Evolutionary conservation across 2,329 filamentous ascomycete genomes (phyloP).

Genomic region (Colletotrichum lentis): DNA sequence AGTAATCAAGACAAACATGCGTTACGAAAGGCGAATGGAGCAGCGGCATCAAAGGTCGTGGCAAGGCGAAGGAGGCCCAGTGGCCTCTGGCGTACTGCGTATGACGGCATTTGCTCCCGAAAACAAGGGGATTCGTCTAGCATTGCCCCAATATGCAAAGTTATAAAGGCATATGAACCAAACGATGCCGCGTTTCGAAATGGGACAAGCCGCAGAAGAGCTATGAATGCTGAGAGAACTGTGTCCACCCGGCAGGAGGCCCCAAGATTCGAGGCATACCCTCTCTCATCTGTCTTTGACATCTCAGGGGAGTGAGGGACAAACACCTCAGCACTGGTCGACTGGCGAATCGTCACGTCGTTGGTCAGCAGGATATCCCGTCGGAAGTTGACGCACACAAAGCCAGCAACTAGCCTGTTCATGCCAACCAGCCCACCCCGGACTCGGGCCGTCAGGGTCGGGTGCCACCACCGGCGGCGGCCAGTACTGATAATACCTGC

Average conservation of each 20-base stretch:
- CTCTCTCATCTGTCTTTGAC: not conserved
- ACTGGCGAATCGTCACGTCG: not conserved
- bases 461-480: not conserved
- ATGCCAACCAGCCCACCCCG: not conserved
- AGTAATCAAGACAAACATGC: not conserved
- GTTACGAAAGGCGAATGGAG: not conserved
- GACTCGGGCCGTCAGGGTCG: not conserved
- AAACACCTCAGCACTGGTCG: not conserved
- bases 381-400: not conserved
- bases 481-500: no score
- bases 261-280: not conserved
- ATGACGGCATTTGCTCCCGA: not conserved
- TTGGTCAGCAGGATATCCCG: not conserved
- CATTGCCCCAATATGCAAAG: not conserved
- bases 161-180: conserved; percentile 11
- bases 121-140: not conserved
- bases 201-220: not conserved
- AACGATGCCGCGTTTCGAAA: conserved; percentile 17
- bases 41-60: not conserved
- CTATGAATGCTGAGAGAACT: conserved; percentile 4
- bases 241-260: not conserved
- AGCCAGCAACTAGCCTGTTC: not conserved
- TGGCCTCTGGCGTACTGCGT: not conserved
- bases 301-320: not conserved
- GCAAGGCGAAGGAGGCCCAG: not conserved